A percentile compares a stretch with the other conserved stretches of the same genome.
Conservation (phyloP, 208 protist genomes). For the Leishmania braziliensis region DNA sequence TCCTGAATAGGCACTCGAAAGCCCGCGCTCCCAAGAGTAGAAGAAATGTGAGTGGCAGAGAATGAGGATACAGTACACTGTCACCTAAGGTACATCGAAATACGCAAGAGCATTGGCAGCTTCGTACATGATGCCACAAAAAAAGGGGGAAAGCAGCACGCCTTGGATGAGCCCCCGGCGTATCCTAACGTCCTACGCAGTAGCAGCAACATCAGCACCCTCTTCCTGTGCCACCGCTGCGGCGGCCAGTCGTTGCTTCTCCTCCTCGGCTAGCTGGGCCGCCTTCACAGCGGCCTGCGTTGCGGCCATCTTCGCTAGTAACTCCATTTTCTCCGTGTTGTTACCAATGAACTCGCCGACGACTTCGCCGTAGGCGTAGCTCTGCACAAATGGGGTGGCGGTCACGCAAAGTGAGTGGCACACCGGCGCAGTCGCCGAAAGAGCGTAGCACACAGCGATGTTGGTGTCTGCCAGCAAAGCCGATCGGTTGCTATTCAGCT, state of each 20-base stretch:
- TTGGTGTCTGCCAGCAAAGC: slow-evolving; percentile 39
- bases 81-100: slow-evolving; percentile 6
- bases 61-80: neutral
- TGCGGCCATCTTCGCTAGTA: slow-evolving; percentile 65
- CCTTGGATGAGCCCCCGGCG: neutral
- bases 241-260: slow-evolving; percentile 23
- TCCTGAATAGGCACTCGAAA: neutral
- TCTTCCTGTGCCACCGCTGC: neutral
- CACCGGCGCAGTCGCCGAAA: slow-evolving; percentile 38
- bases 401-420: slow-evolving; percentile 49
- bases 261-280: slow-evolving; percentile 31
- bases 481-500: slow-evolving; percentile 68
- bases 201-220: slow-evolving; percentile 15
- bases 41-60: neutral
- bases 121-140: neutral
- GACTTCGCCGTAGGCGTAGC: slow-evolving; percentile 66
- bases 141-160: neutral
- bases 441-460: slow-evolving; percentile 65
- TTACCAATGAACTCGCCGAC: slow-evolving; percentile 60
- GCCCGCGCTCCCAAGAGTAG: neutral
- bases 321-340: slow-evolving; percentile 69
- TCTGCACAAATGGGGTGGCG: slow-evolving; percentile 49
- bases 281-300: slow-evolving; percentile 36
- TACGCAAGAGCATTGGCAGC: neutral
- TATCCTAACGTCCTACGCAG: neutral